Conservation (phyloP, 192 early-diverging fungal genomes). For the Backusella australiensis region DNA sequence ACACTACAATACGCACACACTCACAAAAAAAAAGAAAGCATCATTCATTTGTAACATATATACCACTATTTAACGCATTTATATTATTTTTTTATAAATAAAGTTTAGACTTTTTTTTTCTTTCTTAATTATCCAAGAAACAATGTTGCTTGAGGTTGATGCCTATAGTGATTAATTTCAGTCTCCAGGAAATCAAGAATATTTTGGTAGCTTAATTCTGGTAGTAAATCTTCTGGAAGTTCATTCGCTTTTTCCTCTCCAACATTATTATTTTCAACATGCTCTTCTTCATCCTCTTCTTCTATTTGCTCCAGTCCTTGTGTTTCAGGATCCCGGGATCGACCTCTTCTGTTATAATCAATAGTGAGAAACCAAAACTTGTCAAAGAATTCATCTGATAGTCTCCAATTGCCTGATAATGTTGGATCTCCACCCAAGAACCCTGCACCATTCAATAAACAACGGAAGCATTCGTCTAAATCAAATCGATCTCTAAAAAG, state of each 20-base stretch:
- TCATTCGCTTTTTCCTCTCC: background rate
- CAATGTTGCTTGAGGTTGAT: background rate
- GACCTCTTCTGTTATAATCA: background rate
- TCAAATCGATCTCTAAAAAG: background rate
- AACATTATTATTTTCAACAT: background rate
- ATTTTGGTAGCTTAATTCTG: background rate
- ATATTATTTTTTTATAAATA: slow-evolving; percentile 6
- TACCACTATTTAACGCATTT: slow-evolving; percentile 4
- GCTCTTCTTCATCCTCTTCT: background rate
- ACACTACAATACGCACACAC: background rate
- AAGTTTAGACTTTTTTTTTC: background rate
- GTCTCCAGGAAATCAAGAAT: slow-evolving; percentile 1
- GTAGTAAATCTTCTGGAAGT: background rate
- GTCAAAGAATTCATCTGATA: background rate
- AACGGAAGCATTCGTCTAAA: background rate
- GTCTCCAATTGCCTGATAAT: background rate
- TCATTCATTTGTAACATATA: slow-evolving; percentile 4
- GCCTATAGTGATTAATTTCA: background rate
- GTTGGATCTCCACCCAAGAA: background rate
- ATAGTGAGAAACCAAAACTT: slow-evolving; percentile 2
- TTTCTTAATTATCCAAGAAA: background rate
- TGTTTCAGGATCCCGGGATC: background rate
- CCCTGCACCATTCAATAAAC: background rate
- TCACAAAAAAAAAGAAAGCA: background rate
- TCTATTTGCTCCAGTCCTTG: background rate